Evolutionary conservation across 139 green algal species (phyloP).

Genomic region (Tetratostichococcus sp.): DNA sequence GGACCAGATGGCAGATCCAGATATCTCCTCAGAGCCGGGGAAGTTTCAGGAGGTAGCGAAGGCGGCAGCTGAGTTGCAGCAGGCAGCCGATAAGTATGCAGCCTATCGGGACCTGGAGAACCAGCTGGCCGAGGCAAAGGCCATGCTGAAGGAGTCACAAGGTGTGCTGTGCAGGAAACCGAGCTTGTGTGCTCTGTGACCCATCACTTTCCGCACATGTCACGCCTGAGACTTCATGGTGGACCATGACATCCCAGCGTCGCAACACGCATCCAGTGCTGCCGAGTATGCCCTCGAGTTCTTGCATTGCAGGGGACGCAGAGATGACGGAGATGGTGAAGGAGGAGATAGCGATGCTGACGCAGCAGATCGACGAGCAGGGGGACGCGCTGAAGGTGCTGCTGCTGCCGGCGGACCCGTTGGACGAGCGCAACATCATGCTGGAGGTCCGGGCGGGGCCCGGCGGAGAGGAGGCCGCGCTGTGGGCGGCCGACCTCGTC

Average conservation of each 20-base stretch:
- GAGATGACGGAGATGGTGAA: conserved; percentile 70
- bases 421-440: conserved; percentile 92
- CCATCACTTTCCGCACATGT: no score
- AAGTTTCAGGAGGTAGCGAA: conserved; percentile 81
- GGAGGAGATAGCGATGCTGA: conserved; percentile 69
- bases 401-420: conserved; percentile 86
- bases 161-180: conserved; percentile 16
- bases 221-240: no score
- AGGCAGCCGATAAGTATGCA: conserved; percentile 49
- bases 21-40: conserved; percentile 49
- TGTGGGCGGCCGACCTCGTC: conserved; percentile 76
- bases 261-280: no score
- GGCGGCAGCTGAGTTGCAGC: conserved; percentile 66
- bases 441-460: conserved; percentile 83
- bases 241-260: no score
- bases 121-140: conserved; percentile 56
- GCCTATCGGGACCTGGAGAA: conserved; percentile 50
- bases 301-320: conserved; percentile 45
- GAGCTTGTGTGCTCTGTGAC: neutral
- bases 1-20: conserved; percentile 73
- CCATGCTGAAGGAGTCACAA: conserved; percentile 58
- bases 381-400: conserved; percentile 69
- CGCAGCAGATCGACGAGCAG: conserved; percentile 25
- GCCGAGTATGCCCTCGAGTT: no score
- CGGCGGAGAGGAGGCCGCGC: conserved; percentile 76